Percentiles rank a stretch among this genome's conserved stretches.
Evolutionary conservation across 169 alveolate species (phyloP).

Genomic region (Eimeria acervulina): DNA sequence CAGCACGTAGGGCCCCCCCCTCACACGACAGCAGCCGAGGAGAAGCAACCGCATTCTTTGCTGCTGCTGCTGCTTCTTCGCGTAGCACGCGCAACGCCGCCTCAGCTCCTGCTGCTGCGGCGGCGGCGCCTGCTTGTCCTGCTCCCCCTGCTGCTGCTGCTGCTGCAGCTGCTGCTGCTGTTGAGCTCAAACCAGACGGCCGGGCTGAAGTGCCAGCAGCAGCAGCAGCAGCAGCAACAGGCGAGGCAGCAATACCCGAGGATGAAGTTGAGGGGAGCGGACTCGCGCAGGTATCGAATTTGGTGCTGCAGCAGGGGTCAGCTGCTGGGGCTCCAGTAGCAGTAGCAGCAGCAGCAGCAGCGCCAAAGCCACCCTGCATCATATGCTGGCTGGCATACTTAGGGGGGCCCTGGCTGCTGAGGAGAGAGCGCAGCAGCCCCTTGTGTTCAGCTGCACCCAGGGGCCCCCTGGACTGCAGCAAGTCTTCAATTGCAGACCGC

Average conservation of each 20-base stretch:
- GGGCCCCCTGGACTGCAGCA: constrained; percentile 35
- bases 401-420: not conserved
- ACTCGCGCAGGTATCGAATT: not conserved
- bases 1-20: constrained; percentile 44
- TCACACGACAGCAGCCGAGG: constrained; percentile 44
- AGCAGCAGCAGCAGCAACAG: constrained; percentile 43
- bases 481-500: constrained; percentile 28
- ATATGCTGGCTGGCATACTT: no score
- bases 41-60: constrained; percentile 35
- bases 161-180: constrained; percentile 14
- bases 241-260: not conserved
- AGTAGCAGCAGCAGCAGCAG: constrained; percentile 39
- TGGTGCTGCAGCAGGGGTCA: not conserved
- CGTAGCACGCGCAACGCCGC: constrained; percentile 58
- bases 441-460: not conserved
- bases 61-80: constrained; percentile 77
- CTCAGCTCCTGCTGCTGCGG: constrained; percentile 2
- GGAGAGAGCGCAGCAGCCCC: constrained; percentile 35
- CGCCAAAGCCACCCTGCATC: constrained; percentile 15
- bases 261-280: not conserved
- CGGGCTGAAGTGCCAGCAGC: constrained; percentile 7
- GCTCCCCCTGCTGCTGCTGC: not conserved
- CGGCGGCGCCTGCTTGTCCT: not conserved
- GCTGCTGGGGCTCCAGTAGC: constrained; percentile 10
- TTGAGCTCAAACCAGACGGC: not conserved